phyloP scores from a whole-genome alignment of 2,329 filamentous ascomycete genomes.

The Parastagonospora nodorum region DNA sequence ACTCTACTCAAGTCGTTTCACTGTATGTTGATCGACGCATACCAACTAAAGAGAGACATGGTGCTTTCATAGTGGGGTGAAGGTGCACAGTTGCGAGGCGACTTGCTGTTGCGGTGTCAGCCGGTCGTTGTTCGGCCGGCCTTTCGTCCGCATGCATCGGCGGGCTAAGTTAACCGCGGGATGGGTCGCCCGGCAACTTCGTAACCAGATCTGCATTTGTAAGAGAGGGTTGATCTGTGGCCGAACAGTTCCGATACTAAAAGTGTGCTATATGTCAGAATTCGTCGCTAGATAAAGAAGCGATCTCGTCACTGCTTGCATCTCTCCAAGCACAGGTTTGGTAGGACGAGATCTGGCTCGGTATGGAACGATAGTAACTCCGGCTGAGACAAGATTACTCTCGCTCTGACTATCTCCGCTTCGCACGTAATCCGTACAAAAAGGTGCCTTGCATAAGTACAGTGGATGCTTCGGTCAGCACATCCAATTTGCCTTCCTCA shows the following conservation, averaged over 20 bases:
- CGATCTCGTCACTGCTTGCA: no score
- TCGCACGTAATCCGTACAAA: conserved; percentile 12
- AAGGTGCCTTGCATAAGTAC: conserved; percentile 3
- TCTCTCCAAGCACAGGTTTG: no score
- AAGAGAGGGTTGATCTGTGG: neutral
- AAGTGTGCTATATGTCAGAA: no score
- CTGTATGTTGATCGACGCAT: conserved; percentile 18
- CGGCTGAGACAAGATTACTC: conserved; percentile 3
- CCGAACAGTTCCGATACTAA: neutral
- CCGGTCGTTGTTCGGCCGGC: conserved; percentile 29
- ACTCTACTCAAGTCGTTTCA: neutral
- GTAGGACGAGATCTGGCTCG: neutral
- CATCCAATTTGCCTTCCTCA: neutral
- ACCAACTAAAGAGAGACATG: conserved; percentile 24
- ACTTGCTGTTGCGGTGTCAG: conserved; percentile 28
- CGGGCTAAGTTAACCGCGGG: conserved; percentile 4
- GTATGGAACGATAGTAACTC: conserved; percentile 3
- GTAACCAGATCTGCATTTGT: conserved; percentile 1
- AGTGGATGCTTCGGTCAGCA: conserved; percentile 4
- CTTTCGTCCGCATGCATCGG: conserved; percentile 31
- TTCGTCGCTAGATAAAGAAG: no score
- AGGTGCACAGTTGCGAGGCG: conserved; percentile 25
- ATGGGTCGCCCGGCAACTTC: conserved; percentile 8
- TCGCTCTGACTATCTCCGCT: conserved; percentile 21
- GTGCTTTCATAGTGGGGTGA: conserved; percentile 42